Conservation (phyloP, 169 alveolate species). For the Ichthyophthirius multifiliis region DNA sequence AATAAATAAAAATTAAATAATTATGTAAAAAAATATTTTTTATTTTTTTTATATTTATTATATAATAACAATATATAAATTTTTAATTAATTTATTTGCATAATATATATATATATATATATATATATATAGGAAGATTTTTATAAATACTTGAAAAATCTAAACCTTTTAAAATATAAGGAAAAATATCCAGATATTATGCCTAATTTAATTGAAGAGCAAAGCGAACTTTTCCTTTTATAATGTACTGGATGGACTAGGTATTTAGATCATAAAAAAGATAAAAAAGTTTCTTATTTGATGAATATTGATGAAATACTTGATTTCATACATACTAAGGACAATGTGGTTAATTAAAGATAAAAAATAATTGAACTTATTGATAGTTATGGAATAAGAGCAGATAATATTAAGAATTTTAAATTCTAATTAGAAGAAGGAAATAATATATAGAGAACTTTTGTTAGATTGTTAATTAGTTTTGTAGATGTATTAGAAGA, state of each 20-base stretch:
- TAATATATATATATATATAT: not conserved
- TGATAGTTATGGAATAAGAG: not conserved
- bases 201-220: not conserved
- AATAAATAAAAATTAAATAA: not conserved
- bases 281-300: not conserved
- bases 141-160: not conserved
- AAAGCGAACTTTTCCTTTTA: not conserved
- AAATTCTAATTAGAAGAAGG: no score
- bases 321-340: not conserved
- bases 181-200: slow-evolving; percentile 1
- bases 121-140: not conserved
- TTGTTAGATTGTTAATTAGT: no score
- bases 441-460: no score
- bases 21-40: not conserved
- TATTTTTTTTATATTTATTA: no score
- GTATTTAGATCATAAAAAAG: slow-evolving; percentile 3
- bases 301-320: not conserved
- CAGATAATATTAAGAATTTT: no score
- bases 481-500: no score
- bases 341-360: not conserved
- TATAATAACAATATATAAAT: no score
- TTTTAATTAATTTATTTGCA: not conserved
- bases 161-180: not conserved
- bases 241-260: slow-evolving; percentile 9
- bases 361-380: not conserved